These are phyloP conservation scores for Simplicillium aogashimaense DNA, from an alignment of 2,329 filamentous ascomycete species.

Conservation along the genomic window DNA sequence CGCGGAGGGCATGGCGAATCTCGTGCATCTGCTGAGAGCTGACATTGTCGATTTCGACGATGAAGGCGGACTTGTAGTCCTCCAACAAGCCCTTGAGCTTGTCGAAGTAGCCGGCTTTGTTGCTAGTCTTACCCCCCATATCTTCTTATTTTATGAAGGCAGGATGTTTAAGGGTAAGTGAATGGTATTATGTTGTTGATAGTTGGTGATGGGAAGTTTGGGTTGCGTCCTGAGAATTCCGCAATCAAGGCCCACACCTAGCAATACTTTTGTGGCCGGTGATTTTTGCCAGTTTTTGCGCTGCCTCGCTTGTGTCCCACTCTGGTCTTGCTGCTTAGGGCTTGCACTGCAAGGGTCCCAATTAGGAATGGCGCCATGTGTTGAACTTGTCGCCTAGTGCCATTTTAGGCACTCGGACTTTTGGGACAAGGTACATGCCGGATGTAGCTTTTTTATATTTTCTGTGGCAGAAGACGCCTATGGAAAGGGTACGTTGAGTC, in stretches of 20 bases:
- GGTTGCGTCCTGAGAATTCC: too few relatives aligned
- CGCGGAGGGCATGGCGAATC: conserved; percentile 87
- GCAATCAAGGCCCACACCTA: too few relatives aligned
- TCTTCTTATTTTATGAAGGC: conserved; percentile 87
- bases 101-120: conserved; percentile 97
- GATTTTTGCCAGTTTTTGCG: too few relatives aligned
- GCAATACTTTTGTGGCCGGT: too few relatives aligned
- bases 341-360: background rate
- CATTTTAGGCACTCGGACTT: background rate
- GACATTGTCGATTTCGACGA: conserved; percentile 98
- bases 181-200: conserved; percentile 12
- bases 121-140: conserved; percentile 95
- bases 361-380: conserved; percentile 1
- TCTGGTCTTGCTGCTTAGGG: too few relatives aligned
- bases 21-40: conserved; percentile 99
- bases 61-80: conserved; percentile 96
- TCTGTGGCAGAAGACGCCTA: background rate
- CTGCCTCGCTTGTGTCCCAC: too few relatives aligned
- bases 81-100: conserved; percentile 98
- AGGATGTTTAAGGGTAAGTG: conserved; percentile 93
- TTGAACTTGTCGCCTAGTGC: background rate
- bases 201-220: conserved; percentile 11
- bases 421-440: conserved; percentile 15
- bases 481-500: background rate
- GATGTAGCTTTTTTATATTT: conserved; percentile 22